Conservation (phyloP, 1,139 yeast genomes). For the Arxiozyma bovina region DNA sequence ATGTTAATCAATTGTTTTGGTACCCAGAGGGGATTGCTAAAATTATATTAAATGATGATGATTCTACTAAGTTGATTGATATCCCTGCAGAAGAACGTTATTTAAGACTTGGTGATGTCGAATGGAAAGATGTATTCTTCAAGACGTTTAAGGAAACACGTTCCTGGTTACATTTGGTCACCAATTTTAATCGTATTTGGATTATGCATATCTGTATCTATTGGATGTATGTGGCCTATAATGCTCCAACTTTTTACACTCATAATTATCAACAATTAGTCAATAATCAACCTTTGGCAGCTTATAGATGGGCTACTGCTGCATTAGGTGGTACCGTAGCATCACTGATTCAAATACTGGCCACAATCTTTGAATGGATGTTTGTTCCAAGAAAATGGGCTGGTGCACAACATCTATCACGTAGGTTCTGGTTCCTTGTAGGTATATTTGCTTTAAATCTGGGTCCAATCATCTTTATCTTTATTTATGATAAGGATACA, state of each 20-base stretch:
- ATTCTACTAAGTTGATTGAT: slow-evolving; percentile 85
- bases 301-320: slow-evolving; percentile 85
- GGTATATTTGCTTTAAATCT: slow-evolving; percentile 62
- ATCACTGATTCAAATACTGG: slow-evolving; percentile 66
- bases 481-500: slow-evolving; percentile 68
- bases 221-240: slow-evolving; percentile 93
- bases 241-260: slow-evolving; percentile 87
- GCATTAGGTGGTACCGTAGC: slow-evolving; percentile 93
- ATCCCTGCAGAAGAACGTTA: slow-evolving; percentile 85
- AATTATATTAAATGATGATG: slow-evolving; percentile 87
- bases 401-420: slow-evolving; percentile 92
- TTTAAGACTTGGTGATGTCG: slow-evolving; percentile 82
- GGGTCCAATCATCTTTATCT: slow-evolving; percentile 80
- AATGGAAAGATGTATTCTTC: slow-evolving; percentile 87
- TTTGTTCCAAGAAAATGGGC: slow-evolving; percentile 98
- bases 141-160: slow-evolving; percentile 94
- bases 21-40: slow-evolving; percentile 97
- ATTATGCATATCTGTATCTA: slow-evolving; percentile 78
- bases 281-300: slow-evolving; percentile 77
- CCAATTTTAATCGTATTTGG: slow-evolving; percentile 98
- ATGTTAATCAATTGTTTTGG: slow-evolving; percentile 97
- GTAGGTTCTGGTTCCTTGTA: slow-evolving; percentile 72
- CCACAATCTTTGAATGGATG: slow-evolving; percentile 89
- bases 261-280: slow-evolving; percentile 72
- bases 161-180: slow-evolving; percentile 94